Percentiles rank a stretch among this genome's conserved stretches.
These are phyloP conservation scores for Paracoccidioides lutzii DNA, from an alignment of 2,329 filamentous ascomycete genomes.

Conservation along the genomic window DNA sequence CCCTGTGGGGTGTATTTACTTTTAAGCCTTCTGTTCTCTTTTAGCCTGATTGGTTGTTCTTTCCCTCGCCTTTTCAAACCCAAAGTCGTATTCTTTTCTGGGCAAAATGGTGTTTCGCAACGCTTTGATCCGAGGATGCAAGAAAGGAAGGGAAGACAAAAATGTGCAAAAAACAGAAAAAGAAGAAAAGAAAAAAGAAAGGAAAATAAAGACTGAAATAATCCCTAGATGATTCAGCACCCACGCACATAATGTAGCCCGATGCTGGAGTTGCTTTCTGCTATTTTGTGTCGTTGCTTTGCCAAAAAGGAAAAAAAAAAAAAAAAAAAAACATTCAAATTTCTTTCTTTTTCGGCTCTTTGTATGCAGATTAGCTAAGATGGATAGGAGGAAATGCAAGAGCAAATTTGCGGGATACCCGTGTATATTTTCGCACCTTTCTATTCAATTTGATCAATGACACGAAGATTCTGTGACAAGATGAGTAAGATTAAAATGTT, in stretches of 20 bases:
- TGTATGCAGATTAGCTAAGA: slow-evolving; percentile 9
- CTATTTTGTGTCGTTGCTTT: neutral
- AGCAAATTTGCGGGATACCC: neutral
- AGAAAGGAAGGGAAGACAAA: neutral
- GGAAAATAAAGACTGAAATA: slow-evolving; percentile 13
- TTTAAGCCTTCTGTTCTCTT: slow-evolving; percentile 10
- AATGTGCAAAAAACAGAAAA: neutral
- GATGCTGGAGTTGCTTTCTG: slow-evolving; percentile 13
- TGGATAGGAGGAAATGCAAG: slow-evolving; percentile 5
- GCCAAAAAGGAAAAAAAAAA: neutral
- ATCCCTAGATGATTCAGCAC: slow-evolving; percentile 15
- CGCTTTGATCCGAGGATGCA: slow-evolving; percentile 9
- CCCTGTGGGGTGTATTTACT: slow-evolving; percentile 6
- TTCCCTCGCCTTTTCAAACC: slow-evolving; percentile 1
- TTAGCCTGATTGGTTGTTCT: slow-evolving; percentile 8
- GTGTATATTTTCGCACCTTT: neutral
- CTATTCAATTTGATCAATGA: neutral
- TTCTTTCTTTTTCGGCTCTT: slow-evolving; percentile 2
- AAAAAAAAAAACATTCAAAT: neutral
- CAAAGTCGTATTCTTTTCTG: slow-evolving; percentile 15
- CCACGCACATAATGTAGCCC: slow-evolving; percentile 15
- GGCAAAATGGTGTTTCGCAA: slow-evolving; percentile 6
- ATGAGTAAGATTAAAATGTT: too few species aligned
- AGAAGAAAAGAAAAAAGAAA: slow-evolving; percentile 12
- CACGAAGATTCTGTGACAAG: too few species aligned